These are phyloP conservation scores for Candida wancherniae DNA, from an alignment of 805 yeast genomes.

Conservation along the genomic window DNA sequence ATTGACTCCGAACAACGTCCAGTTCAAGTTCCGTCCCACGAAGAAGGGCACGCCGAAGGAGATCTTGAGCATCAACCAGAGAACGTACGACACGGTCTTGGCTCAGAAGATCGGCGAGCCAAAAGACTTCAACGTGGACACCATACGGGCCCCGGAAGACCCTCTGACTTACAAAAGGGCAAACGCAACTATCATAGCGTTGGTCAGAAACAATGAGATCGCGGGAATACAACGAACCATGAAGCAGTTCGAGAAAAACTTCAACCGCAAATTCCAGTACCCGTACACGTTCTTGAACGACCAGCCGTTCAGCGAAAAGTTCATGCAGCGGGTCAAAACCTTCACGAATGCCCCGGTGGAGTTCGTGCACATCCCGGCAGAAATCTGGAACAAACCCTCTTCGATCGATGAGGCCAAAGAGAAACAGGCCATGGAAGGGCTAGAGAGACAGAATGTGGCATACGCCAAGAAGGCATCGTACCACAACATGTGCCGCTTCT, in stretches of 20 bases:
- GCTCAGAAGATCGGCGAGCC: conserved; percentile 44
- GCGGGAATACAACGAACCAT: conserved; percentile 48
- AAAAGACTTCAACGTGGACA: conserved; percentile 31
- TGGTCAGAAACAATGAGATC: conserved; percentile 68
- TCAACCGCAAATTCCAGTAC: conserved; percentile 67
- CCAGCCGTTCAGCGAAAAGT: conserved; percentile 53
- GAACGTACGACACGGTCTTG: conserved; percentile 34
- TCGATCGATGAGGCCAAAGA: conserved; percentile 46
- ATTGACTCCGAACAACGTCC: conserved; percentile 26
- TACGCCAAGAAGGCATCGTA: conserved; percentile 62
- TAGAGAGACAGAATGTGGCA: conserved; percentile 45
- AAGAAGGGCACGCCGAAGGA: conserved; percentile 27
- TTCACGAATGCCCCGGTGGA: conserved; percentile 29
- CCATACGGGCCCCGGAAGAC: conserved; percentile 26
- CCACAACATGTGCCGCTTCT: conserved; percentile 73
- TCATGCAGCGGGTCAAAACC: conserved; percentile 42
- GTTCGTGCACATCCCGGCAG: conserved; percentile 38
- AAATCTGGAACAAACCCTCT: conserved; percentile 57
- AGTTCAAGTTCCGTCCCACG: conserved; percentile 29
- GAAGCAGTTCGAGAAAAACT: conserved; percentile 53
- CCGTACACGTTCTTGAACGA: conserved; percentile 83
- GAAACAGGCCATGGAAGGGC: conserved; percentile 33
- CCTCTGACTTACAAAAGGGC: conserved; percentile 38
- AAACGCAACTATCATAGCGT: conserved; percentile 69
- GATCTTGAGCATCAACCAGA: conserved; percentile 34